Evolutionary conservation across 225 moss, liverwort and hornwort species (phyloP).

Genomic region (Physcomitrellopsis africana): DNA sequence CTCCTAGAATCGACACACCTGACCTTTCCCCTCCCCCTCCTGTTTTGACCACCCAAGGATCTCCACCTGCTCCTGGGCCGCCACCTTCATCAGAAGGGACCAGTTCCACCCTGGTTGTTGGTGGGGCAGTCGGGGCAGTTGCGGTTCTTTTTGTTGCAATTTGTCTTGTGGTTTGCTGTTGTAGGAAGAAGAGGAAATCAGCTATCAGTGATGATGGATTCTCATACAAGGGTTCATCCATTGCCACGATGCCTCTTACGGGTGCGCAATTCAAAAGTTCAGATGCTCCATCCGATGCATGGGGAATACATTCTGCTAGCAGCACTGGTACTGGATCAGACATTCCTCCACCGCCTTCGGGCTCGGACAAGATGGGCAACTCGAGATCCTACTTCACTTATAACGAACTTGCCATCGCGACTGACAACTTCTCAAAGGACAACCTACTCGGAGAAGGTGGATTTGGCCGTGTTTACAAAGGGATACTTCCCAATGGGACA

Average conservation of each 20-base stretch:
- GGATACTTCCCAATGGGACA: slow-evolving; percentile 38
- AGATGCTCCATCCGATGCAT: slow-evolving; percentile 37
- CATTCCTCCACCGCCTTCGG: slow-evolving; percentile 43
- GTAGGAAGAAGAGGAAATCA: slow-evolving; percentile 34
- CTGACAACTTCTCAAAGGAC: slow-evolving; percentile 46
- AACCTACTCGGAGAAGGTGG: slow-evolving; percentile 54
- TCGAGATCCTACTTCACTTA: slow-evolving; percentile 48
- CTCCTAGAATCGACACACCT: slow-evolving; percentile 34
- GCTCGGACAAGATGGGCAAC: slow-evolving; percentile 45
- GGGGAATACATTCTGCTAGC: slow-evolving; percentile 39
- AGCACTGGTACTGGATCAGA: slow-evolving; percentile 26
- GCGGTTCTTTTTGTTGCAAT: slow-evolving; percentile 30
- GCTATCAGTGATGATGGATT: slow-evolving; percentile 29
- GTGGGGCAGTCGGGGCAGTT: slow-evolving; percentile 30
- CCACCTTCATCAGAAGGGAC: neutral
- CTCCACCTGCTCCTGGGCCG: slow-evolving; percentile 4
- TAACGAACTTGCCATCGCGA: slow-evolving; percentile 38
- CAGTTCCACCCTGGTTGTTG: neutral
- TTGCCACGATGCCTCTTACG: slow-evolving; percentile 49
- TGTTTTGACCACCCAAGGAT: neutral
- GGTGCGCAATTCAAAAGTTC: slow-evolving; percentile 40
- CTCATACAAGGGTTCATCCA: slow-evolving; percentile 42
- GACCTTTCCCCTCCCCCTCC: slow-evolving; percentile 24
- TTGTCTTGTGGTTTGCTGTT: slow-evolving; percentile 31
- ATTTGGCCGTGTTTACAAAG: slow-evolving; percentile 57